Base-by-base conservation (phyloP, 352 stramenopile genomes). In the Phytophthora citricola region DNA sequence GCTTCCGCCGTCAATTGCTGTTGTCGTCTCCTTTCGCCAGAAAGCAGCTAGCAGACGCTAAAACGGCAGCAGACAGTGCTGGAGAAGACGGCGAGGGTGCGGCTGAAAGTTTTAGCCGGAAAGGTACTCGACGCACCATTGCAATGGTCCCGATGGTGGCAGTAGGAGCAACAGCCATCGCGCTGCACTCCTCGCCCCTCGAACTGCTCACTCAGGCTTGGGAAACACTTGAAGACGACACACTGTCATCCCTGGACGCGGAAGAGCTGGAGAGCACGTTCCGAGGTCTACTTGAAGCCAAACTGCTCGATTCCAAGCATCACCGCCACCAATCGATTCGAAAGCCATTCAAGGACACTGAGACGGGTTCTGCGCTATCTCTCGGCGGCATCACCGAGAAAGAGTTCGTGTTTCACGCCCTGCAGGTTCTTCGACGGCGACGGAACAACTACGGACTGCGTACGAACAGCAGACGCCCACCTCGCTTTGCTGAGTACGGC, bases 361-460 rank as follows among this genome's bases (percentile, higher is more conserved):
- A 54, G 5, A 70, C 29, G 64, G 63, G 15, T 53, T 78, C 14
- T 27, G 58, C 9, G 3, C 9, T 64, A 22, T 64, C 66, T n/a
- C 60, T 75, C 6, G 73, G 73, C 4, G 82, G 82, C n/a, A 65
- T 91, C 47, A 84, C 64, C 29, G 82, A 89, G 53, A 80, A 81
- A 40, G 79, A 89, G 64, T 91, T 91, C 36, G 81, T 90, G 10
- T 83, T 81, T 32, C 69, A 83, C 47, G 63, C 72, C 12, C 60
- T 86, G 31, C 77, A 90, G 36, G 58, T 83, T 10, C 66, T 90
- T 58, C 73, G 81, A 22, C 49, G 62, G 27, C 71, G 75, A 4
- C 77, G 79, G 39, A 77, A 67, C n/a, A 64, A 64, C 41, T 72
- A 71, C 15, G 81, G 81, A 5, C 59, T 89, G 4, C 79, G 82